A percentile compares a stretch with the other conserved stretches of the same genome.
Conservation (phyloP, 1,284 basidiomycete species). For the Marasmius fiardii region DNA sequence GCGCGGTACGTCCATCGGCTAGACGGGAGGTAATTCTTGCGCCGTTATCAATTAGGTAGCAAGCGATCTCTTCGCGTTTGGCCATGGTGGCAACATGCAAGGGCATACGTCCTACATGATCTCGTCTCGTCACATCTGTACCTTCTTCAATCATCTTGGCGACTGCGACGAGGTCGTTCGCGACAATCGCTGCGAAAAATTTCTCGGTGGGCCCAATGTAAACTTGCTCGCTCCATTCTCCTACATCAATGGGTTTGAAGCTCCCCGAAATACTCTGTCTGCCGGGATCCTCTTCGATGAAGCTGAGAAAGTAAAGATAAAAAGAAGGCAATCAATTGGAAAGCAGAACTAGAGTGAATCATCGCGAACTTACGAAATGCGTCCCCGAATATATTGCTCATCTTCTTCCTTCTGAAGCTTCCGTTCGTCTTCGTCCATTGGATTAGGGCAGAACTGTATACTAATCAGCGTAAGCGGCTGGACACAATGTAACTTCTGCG, state of each 20-base stretch:
- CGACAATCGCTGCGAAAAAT: slow-evolving; percentile 51
- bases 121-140: slow-evolving; percentile 46
- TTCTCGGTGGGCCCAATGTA: slow-evolving; percentile 51
- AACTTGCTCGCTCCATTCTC: slow-evolving; percentile 58
- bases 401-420: slow-evolving; percentile 49
- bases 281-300: slow-evolving; percentile 56
- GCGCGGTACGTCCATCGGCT: slow-evolving; percentile 48
- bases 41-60: slow-evolving; percentile 48
- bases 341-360: not conserved
- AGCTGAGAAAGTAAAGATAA: slow-evolving; percentile 35
- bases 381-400: slow-evolving; percentile 47
- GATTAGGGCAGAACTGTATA: slow-evolving; percentile 44
- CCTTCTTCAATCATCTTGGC: slow-evolving; percentile 35
- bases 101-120: slow-evolving; percentile 55
- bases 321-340: not conserved
- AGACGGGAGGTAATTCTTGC: slow-evolving; percentile 51
- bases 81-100: slow-evolving; percentile 52
- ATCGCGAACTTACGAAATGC: slow-evolving; percentile 38
- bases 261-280: slow-evolving; percentile 58
- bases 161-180: slow-evolving; percentile 36
- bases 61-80: slow-evolving; percentile 40
- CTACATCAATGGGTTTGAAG: slow-evolving; percentile 64
- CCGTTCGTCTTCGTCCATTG: slow-evolving; percentile 48
- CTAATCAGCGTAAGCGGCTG: not conserved
- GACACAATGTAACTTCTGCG: not conserved